These are phyloP conservation scores for Tephrocybe sp. DNA, from an alignment of 768 basidiomycete species.

Conservation along the genomic window DNA sequence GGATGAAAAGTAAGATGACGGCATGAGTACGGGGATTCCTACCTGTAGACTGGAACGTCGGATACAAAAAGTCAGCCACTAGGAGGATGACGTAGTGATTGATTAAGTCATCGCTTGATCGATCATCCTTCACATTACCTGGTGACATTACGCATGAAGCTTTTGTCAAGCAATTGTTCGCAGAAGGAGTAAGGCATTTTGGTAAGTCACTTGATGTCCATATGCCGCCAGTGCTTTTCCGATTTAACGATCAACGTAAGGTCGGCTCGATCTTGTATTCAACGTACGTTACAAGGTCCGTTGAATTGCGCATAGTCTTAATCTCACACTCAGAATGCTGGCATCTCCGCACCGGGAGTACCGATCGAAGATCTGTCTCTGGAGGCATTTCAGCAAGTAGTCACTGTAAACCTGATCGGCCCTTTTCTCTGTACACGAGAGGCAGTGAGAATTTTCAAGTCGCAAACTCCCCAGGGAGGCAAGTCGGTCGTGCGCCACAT, in stretches of 20 bases:
- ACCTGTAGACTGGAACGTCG: too few species aligned
- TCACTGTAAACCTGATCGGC: constrained; percentile 71
- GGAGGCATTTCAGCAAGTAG: constrained; percentile 57
- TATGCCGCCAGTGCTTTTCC: constrained; percentile 1
- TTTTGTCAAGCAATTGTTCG: constrained; percentile 62
- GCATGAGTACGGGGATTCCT: too few species aligned
- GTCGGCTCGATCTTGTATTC: constrained; percentile 72
- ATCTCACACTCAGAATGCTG: constrained; percentile 63
- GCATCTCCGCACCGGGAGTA: constrained; percentile 45
- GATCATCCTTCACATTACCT: constrained; percentile 41
- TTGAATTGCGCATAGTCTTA: not conserved
- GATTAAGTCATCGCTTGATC: not conserved
- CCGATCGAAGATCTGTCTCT: constrained; percentile 62
- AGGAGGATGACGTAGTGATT: not conserved
- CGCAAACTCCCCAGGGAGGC: constrained; percentile 72
- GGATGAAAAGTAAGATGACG: constrained; percentile 20
- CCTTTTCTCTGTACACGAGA: constrained; percentile 77
- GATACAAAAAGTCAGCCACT: too few species aligned
- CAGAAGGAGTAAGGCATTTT: constrained; percentile 48
- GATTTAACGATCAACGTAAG: constrained; percentile 28
- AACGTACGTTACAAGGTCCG: constrained; percentile 51
- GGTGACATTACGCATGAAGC: constrained; percentile 68
- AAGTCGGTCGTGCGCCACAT: constrained; percentile 13
- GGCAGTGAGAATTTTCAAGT: constrained; percentile 71
- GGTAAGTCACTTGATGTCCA: constrained; percentile 36